These are phyloP conservation scores for Colletotrichum somersetense DNA, from an alignment of 2,329 filamentous ascomycete species.

Conservation along the genomic window DNA sequence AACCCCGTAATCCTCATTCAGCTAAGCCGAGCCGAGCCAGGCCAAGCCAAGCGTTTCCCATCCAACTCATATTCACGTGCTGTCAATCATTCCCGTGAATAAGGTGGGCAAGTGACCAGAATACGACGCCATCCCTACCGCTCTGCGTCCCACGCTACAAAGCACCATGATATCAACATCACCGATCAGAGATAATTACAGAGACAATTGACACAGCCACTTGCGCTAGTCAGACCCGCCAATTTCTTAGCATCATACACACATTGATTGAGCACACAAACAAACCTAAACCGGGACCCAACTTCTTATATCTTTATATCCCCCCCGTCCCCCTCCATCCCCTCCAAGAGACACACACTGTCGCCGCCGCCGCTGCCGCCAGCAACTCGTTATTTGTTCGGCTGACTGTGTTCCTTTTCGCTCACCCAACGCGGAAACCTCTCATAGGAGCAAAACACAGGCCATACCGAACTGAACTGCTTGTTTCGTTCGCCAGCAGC, in stretches of 20 bases:
- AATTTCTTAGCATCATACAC: not conserved
- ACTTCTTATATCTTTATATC: not conserved
- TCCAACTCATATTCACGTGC: conserved; percentile 30
- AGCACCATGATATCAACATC: not conserved
- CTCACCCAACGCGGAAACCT: too few relatives aligned
- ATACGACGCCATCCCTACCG: conserved; percentile 5
- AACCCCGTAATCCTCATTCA: not conserved
- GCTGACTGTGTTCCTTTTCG: not conserved
- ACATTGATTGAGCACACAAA: not conserved
- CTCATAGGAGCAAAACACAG: not conserved
- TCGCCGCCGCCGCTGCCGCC: not conserved
- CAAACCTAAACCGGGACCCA: not conserved
- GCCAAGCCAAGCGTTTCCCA: conserved; percentile 3
- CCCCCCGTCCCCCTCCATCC: too few relatives aligned
- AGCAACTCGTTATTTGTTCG: not conserved
- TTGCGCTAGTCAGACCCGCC: not conserved
- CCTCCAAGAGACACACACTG: not conserved
- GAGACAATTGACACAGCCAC: not conserved
- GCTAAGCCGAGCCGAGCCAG: not conserved
- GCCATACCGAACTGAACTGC: not conserved
- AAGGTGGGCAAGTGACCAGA: conserved; percentile 26
- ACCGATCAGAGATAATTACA: not conserved
- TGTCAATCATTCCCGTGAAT: not conserved
- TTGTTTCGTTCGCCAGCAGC: too few relatives aligned
- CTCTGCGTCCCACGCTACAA: conserved; percentile 2